A percentile compares a stretch with the other conserved stretches of the same genome.
These are phyloP conservation scores for Stagonosporopsis chrysanthemi DNA, from an alignment of 2,329 filamentous ascomycete genomes.

Conservation along the genomic window DNA sequence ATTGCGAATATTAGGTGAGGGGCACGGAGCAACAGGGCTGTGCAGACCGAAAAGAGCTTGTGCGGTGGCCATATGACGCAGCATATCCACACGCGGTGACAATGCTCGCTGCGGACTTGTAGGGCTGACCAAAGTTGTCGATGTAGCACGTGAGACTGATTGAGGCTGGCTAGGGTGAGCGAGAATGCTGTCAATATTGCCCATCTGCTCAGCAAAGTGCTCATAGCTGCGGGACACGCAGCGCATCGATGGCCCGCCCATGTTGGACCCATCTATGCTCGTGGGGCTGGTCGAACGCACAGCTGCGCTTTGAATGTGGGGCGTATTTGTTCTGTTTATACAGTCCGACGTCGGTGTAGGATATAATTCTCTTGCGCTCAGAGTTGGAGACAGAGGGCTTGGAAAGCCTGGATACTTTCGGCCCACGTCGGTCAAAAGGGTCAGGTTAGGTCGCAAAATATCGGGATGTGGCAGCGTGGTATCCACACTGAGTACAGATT, in stretches of 20 bases:
- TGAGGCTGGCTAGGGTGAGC: not conserved
- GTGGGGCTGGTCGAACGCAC: conserved; percentile 29
- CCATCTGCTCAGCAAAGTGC: conserved; percentile 20
- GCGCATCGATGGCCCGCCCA: conserved; percentile 28
- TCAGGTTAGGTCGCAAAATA: conserved; percentile 23
- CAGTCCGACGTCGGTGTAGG: conserved; percentile 37
- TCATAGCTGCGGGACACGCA: conserved; percentile 26
- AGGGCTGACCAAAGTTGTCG: conserved; percentile 14
- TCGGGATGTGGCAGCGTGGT: conserved; percentile 8
- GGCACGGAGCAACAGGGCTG: not conserved
- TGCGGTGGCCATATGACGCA: conserved; percentile 28
- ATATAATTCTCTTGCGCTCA: conserved; percentile 36
- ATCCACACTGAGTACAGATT: conserved; percentile 27
- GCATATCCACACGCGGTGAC: conserved; percentile 39
- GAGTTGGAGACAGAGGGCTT: conserved; percentile 40
- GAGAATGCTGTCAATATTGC: conserved; percentile 27
- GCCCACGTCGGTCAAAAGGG: conserved; percentile 38
- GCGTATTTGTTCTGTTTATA: conserved; percentile 20
- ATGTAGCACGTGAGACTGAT: conserved; percentile 1
- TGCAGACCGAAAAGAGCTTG: conserved; percentile 2
- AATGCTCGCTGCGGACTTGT: conserved; percentile 26
- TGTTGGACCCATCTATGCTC: conserved; percentile 38
- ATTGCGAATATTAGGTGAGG: not conserved
- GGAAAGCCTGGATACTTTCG: conserved; percentile 46
- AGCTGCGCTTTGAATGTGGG: conserved; percentile 21